Evolutionary conservation across 2,329 filamentous ascomycete species (phyloP).

Genomic region (Aspergillus arachidicola): DNA sequence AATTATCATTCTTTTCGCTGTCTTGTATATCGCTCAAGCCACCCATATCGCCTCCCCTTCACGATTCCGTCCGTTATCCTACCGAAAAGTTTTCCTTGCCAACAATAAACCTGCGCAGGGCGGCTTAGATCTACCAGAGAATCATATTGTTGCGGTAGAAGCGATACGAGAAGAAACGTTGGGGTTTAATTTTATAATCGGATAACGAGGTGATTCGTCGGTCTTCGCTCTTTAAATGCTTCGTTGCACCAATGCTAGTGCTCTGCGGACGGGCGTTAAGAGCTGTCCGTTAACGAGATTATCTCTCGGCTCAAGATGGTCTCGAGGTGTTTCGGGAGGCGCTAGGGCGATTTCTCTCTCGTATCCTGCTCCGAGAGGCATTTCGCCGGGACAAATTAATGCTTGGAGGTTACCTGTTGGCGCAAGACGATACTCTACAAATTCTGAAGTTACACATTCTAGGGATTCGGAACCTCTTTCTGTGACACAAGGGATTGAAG

Average conservation of each 20-base stretch:
- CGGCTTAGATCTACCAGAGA: neutral
- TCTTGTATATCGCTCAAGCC: conserved; percentile 6
- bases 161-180: neutral
- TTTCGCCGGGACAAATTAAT: neutral
- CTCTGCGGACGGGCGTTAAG: conserved; percentile 19
- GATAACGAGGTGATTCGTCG: neutral
- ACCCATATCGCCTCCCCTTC: neutral
- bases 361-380: neutral
- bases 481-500: neutral
- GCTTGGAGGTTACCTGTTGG: neutral
- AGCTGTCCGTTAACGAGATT: conserved; percentile 16
- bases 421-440: conserved; percentile 5
- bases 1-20: conserved; percentile 8
- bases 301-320: conserved; percentile 9
- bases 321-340: conserved; percentile 5
- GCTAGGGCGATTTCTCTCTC: neutral
- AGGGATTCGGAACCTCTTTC: neutral
- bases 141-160: neutral
- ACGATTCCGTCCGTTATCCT: conserved; percentile 5
- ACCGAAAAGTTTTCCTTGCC: conserved; percentile 23
- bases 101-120: neutral
- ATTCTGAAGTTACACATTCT: neutral
- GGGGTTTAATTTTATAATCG: neutral
- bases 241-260: conserved; percentile 23
- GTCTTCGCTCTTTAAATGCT: conserved; percentile 19